A percentile compares a stretch with the other conserved stretches of the same genome.
phyloP scores from a whole-genome alignment of 305 asterid species.

The Fraxinus sp. region DNA sequence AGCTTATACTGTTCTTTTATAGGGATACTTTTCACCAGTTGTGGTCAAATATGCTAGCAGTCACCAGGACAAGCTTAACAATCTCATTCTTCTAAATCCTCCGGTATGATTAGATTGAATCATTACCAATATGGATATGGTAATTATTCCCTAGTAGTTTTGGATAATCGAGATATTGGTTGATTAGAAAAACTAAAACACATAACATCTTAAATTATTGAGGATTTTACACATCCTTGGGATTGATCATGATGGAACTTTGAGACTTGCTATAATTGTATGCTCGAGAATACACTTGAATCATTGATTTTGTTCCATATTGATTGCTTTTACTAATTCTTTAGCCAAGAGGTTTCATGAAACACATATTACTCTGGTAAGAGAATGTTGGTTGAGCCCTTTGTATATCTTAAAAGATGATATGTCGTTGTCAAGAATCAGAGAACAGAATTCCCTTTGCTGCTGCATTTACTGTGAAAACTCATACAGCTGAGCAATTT shows the following conservation, averaged over 20 bases:
- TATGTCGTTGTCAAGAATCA: not conserved
- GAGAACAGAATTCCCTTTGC: not conserved
- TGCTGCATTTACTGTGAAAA: not conserved
- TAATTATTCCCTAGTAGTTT: not conserved
- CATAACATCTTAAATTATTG: not conserved
- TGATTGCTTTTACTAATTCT: not conserved
- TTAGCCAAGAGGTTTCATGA: not conserved
- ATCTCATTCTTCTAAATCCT: constrained; percentile 84
- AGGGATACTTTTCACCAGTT: constrained; percentile 87
- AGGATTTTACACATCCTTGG: not conserved
- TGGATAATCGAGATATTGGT: not conserved
- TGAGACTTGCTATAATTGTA: not conserved
- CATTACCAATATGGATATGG: not conserved
- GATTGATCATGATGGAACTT: not conserved
- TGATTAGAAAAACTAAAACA: not conserved
- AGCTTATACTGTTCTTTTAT: constrained; percentile 17
- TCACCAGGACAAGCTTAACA: constrained; percentile 64
- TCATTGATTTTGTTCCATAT: not conserved
- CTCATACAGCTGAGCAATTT: not conserved
- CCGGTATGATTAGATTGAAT: constrained; percentile 51
- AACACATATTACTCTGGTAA: not conserved
- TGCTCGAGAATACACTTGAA: not conserved
- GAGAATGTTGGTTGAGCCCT: not conserved
- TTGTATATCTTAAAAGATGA: not conserved
- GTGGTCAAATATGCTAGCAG: constrained; percentile 75